Evolutionary conservation across 768 basidiomycete species (phyloP).

Genomic region (Cytidiella melzeri): DNA sequence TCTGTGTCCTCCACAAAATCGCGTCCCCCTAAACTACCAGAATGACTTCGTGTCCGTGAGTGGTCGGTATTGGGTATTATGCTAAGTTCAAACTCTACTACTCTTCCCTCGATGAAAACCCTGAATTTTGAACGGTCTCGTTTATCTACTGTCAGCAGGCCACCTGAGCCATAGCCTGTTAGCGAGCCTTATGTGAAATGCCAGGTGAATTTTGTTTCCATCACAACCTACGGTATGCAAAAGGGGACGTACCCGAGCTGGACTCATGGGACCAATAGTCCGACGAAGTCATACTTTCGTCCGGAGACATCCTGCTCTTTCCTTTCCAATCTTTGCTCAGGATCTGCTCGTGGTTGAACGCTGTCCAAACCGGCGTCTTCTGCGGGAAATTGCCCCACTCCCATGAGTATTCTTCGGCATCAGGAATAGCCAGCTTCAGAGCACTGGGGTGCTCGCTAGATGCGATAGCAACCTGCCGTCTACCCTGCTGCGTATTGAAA

Average conservation of each 20-base stretch:
- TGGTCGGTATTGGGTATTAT: conserved; percentile 37
- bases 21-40: conserved; percentile 4
- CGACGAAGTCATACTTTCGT: conserved; percentile 5
- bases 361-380: conserved; percentile 57
- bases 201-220: not conserved
- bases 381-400: conserved; percentile 92
- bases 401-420: conserved; percentile 76
- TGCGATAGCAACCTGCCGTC: not conserved
- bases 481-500: not conserved
- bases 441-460: conserved; percentile 3
- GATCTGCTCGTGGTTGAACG: conserved; percentile 29
- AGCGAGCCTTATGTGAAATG: conserved; percentile 6
- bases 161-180: conserved; percentile 41
- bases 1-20: conserved; percentile 51
- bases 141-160: conserved; percentile 50
- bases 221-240: too few relatives aligned
- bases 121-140: conserved; percentile 59
- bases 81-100: conserved; percentile 71
- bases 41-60: not conserved
- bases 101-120: conserved; percentile 53
- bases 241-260: not conserved
- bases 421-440: conserved; percentile 11
- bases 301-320: conserved; percentile 17
- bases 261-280: conserved; percentile 4
- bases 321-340: conserved; percentile 22